Conservation (phyloP, 768 basidiomycete genomes). For the Lactarius sanguifluus region DNA sequence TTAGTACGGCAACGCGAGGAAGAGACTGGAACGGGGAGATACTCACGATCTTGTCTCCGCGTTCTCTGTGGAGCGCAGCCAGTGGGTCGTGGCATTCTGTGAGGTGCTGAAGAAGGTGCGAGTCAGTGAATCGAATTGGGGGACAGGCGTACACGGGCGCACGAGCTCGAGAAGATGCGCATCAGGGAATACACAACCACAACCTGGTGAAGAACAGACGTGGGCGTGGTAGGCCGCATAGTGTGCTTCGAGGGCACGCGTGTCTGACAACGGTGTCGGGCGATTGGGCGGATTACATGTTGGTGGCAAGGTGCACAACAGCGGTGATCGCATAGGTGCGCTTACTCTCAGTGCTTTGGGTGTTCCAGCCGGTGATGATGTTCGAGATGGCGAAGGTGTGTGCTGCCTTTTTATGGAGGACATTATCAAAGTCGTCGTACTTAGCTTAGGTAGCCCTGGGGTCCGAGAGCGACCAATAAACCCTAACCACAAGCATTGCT, state of each 20-base stretch:
- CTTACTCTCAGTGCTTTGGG: constrained; percentile 26
- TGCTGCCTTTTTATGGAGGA: constrained; percentile 24
- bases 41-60: constrained; percentile 83
- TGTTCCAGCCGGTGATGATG: constrained; percentile 23
- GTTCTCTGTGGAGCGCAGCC: constrained; percentile 69
- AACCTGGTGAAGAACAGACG: constrained; percentile 68
- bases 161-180: constrained; percentile 76
- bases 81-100: constrained; percentile 89
- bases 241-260: constrained; percentile 75
- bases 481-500: not conserved
- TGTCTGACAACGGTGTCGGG: constrained; percentile 62
- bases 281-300: constrained; percentile 64
- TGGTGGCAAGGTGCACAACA: constrained; percentile 77
- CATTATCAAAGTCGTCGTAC: constrained; percentile 5
- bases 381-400: constrained; percentile 18
- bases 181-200: constrained; percentile 85
- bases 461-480: not conserved
- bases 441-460: not conserved
- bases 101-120: constrained; percentile 54
- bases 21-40: not conserved
- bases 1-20: constrained; percentile 1
- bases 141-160: constrained; percentile 37
- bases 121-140: constrained; percentile 10
- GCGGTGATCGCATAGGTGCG: constrained; percentile 9
- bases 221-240: constrained; percentile 84